These are phyloP conservation scores for Phellopilus nigrolimitatus DNA, from an alignment of 1,284 basidiomycete species.

Conservation along the genomic window DNA sequence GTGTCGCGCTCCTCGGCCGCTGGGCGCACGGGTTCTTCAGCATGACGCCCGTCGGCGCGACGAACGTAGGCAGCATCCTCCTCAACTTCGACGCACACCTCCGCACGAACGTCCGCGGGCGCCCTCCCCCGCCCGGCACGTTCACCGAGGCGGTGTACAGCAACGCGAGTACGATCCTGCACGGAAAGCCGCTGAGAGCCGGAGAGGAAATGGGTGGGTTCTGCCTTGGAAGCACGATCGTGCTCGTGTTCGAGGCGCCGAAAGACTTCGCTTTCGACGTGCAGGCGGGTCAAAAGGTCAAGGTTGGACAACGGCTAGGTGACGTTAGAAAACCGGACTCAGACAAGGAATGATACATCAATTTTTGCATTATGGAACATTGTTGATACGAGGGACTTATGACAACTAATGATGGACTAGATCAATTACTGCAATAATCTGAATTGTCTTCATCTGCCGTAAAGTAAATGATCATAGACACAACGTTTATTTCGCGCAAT, in stretches of 20 bases:
- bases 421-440: neutral
- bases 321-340: constrained; percentile 37
- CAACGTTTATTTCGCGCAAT: too few species aligned
- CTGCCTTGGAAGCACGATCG: constrained; percentile 91
- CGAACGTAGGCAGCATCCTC: constrained; percentile 95
- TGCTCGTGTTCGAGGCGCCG: constrained; percentile 96
- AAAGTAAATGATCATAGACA: too few species aligned
- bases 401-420: neutral
- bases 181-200: constrained; percentile 82
- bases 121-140: constrained; percentile 78
- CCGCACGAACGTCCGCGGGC: constrained; percentile 77
- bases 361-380: neutral
- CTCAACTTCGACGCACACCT: constrained; percentile 93
- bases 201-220: constrained; percentile 99
- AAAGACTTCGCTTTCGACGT: constrained; percentile 77
- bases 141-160: constrained; percentile 91
- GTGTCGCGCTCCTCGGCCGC: constrained; percentile 92
- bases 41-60: constrained; percentile 97
- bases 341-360: neutral
- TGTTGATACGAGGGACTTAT: neutral
- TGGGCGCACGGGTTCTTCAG: constrained; percentile 97
- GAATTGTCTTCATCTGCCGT: neutral
- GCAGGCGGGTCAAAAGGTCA: constrained; percentile 81
- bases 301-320: constrained; percentile 78
- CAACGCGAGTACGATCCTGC: constrained; percentile 73